Base-by-base conservation (phyloP, 169 alveolate species). In the Plasmodium relictum region DNA sequence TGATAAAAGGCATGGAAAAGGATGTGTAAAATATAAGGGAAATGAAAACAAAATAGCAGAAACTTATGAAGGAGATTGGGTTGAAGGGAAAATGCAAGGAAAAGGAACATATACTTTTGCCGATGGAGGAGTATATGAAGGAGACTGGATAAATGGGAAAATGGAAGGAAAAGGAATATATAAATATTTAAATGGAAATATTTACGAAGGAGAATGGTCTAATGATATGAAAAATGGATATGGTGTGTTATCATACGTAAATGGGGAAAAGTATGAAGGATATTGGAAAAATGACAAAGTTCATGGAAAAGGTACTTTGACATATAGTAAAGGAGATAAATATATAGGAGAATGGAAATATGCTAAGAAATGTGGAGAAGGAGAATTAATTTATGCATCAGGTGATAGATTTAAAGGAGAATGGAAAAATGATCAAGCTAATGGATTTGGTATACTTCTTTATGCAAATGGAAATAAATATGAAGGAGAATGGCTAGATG, bases 181-280 rank as follows among this genome's bases (percentile, higher is more conserved):
- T 78, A 93, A 94, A 54, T 97, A 94, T 73, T 97, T 98, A 48
- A 95, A 97, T 88, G 98, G 98, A 48, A 97, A 97, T 93, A 92
- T 91, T 68, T 97, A 97, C 88, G 99, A 97, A 45, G 99, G 99
- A 10, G 99, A 98, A 76, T 98, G 99, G 99, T 96, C 93, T 3
- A 96, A 95, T 88, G 99, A 95, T 93, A 96, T 93, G 95, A 97
- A 96, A 88, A 97, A 96, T 91, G 99, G 99, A 68, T 97, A 95
- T 88, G 99, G 99, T 5, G 92, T 93, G 5, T 87, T 97, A 72
- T 94, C 95, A 22, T 97, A 95, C 88, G 95, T 94, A 62, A 96
- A 96, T 74, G 99, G 99, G 0, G 98, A 97, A 78, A 94, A 93
- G 74, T 98, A 97, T 88, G 98, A 96, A 59, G 99, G 99, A 22